Conservation (phyloP, 2,329 filamentous ascomycete species). For the Cladosporium sp. region DNA sequence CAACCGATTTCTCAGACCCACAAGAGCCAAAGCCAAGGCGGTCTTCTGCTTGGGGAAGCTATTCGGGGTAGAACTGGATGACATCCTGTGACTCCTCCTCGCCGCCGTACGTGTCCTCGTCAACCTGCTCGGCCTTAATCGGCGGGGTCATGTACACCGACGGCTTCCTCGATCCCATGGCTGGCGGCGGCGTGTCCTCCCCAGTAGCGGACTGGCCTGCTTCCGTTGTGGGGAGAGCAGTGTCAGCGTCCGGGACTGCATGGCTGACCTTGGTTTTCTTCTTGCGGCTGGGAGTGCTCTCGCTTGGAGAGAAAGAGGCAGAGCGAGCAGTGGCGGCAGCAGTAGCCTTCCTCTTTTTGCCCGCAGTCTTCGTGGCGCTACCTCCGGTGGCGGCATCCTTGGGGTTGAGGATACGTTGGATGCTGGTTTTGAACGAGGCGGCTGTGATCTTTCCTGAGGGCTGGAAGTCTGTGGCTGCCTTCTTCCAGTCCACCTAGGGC, state of each 20-base stretch:
- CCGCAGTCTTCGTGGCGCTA: neutral
- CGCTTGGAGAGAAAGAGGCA: neutral
- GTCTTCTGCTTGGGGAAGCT: neutral
- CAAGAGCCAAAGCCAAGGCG: neutral
- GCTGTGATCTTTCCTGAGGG: neutral
- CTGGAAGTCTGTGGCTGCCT: constrained; percentile 3
- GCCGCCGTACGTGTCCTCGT: neutral
- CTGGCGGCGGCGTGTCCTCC: neutral
- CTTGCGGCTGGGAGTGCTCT: neutral
- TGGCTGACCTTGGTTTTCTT: neutral
- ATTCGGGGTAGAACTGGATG: neutral
- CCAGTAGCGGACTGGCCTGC: neutral
- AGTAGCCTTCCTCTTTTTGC: neutral
- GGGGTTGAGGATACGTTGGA: neutral
- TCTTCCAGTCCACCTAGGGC: neutral
- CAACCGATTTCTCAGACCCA: neutral
- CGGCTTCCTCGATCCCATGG: neutral
- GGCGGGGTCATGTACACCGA: neutral
- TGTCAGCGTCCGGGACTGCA: neutral
- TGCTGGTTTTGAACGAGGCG: neutral
- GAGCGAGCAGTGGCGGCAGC: neutral
- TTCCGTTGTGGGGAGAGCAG: neutral
- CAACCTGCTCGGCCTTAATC: neutral
- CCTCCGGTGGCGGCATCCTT: neutral
- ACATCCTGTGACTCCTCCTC: neutral